A percentile compares a stretch with the other conserved stretches of the same genome.
phyloP scores from a whole-genome alignment of 2,329 filamentous ascomycete genomes.

The Botrytis squamosa region DNA sequence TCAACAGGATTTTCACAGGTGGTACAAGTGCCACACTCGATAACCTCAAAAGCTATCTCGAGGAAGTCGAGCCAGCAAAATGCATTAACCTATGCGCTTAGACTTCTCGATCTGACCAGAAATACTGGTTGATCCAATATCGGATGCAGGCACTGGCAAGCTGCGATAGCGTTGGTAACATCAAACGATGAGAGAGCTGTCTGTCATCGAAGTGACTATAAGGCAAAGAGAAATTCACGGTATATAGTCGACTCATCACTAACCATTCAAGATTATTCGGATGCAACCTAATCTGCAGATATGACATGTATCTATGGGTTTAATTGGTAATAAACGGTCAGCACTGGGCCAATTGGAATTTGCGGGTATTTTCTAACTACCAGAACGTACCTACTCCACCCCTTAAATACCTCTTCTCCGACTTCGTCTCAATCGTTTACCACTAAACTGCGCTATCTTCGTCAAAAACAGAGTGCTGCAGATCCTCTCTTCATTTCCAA shows the following conservation, averaged over 20 bases:
- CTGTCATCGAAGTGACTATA: not conserved
- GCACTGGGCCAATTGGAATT: not conserved
- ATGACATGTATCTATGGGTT: not conserved
- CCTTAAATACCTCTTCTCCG: not conserved
- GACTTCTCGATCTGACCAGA: not conserved
- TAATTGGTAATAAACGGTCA: not conserved
- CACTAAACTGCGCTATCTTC: not conserved
- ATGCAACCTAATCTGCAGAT: not conserved
- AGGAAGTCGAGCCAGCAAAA: not conserved
- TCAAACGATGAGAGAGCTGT: not conserved
- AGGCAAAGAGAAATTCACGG: not conserved
- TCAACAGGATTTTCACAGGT: not conserved
- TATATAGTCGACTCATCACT: not conserved
- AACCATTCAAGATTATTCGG: too few relatives aligned
- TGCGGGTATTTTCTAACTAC: accelerated
- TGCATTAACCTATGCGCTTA: not conserved
- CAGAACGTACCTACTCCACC: not conserved
- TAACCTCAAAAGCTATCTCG: not conserved
- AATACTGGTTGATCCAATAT: not conserved
- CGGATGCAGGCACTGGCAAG: not conserved
- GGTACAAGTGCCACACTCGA: not conserved
- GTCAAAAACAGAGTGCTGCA: not conserved
- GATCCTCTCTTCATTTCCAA: accelerated
- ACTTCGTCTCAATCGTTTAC: not conserved
- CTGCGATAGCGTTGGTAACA: not conserved